phyloP scores from a whole-genome alignment of 2,329 filamentous ascomycete genomes.

The Xylariales sp. region DNA sequence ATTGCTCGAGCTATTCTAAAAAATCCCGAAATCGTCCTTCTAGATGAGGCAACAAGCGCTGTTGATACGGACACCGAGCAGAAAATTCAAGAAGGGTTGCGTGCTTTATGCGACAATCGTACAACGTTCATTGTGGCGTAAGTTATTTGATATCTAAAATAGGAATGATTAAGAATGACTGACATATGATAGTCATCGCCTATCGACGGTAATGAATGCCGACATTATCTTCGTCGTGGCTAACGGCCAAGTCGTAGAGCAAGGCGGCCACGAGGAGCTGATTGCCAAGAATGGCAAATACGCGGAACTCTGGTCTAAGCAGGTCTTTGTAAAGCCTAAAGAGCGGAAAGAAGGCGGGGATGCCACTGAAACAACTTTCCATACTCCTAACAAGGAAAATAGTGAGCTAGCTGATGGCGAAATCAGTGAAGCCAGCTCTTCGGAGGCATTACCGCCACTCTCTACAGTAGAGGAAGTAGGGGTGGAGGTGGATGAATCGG shows the following conservation, averaged over 20 bases:
- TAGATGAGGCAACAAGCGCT: constrained; percentile 83
- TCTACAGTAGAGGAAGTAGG: constrained; percentile 29
- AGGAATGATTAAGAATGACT: constrained; percentile 23
- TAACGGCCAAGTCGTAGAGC: constrained; percentile 71
- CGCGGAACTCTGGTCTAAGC: constrained; percentile 72
- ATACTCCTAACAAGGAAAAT: constrained; percentile 33
- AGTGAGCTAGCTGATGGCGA: constrained; percentile 37
- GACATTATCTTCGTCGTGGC: constrained; percentile 75
- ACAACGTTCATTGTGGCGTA: constrained; percentile 76
- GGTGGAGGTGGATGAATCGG: constrained; percentile 40
- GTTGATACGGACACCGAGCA: constrained; percentile 78
- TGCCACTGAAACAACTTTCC: constrained; percentile 16
- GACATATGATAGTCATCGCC: constrained; percentile 63
- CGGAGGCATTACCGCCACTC: constrained; percentile 29
- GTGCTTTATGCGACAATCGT: constrained; percentile 67
- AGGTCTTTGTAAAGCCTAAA: constrained; percentile 65
- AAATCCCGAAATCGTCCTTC: constrained; percentile 77
- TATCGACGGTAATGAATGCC: constrained; percentile 78
- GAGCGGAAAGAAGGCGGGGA: constrained; percentile 51
- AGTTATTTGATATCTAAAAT: constrained; percentile 45
- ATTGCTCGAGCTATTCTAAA: constrained; percentile 80
- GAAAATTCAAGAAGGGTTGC: constrained; percentile 72
- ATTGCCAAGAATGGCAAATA: constrained; percentile 71
- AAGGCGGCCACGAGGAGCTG: constrained; percentile 70
- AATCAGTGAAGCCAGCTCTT: constrained; percentile 27